Base-by-base conservation (phyloP, 1,139 yeast species). In the Debaryomyces sp. region DNA sequence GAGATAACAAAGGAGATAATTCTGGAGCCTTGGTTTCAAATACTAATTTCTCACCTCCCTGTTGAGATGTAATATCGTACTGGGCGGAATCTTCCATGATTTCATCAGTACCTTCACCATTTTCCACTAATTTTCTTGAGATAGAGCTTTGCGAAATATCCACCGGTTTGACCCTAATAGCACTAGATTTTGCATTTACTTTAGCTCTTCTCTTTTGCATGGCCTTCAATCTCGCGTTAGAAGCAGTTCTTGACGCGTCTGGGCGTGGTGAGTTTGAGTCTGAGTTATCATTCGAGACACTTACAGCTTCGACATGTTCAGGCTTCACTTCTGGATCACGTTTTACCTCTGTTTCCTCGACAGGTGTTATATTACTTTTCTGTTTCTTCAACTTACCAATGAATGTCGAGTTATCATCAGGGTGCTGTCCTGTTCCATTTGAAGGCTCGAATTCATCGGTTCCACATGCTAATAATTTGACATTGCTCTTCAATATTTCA, bases 151-250 rank as follows among this genome's bases (percentile, higher is more conserved):
- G 88, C 1, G 96, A 85, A 12, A 90, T 71, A 64, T 92, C 97
- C 0, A 90, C 85, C 0, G 89, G 77, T 58, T 80, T 69, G 5
- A 68, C 61, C 51, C 80, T 85, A 49, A 70, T 72, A 7, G 81
- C 69, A 21, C 78, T 78, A 9, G 82, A 72, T 59, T 85, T 87
- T 9, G 94, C 94, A 54, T 83, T 87, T 49, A 82, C 86, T 63
- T 90, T 91, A 1, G 97, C 96, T 61, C 87, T 84, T 59, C 99
- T 80, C 61, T 89, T 89, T 34, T 96, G 97, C 88, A 94, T 85
- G 3, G 97, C 97, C 54, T 91, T 82, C 71, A 91, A 78, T 63
- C 98, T 78, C 0, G 99, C 97, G 50, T 89, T 87, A 39, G 78
- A 71, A 13, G 72, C 76, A 6, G 70, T 64, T 37, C 69, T 63